Evolutionary conservation across 129 eudicot genomes (phyloP).

Genomic region (Flaveria robusta): DNA sequence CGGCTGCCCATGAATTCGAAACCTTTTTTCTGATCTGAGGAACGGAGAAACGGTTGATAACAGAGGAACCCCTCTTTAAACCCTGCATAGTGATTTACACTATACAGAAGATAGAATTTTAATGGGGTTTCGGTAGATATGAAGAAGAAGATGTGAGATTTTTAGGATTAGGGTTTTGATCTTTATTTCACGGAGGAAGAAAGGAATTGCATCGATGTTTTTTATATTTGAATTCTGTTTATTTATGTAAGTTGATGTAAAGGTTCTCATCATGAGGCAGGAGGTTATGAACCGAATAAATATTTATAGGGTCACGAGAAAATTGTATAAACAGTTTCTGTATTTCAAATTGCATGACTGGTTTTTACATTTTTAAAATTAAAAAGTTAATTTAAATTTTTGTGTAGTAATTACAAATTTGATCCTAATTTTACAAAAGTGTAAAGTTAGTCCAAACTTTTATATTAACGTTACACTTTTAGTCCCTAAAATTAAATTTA

Average conservation of each 20-base stretch:
- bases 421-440: too few relatives aligned
- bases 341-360: too few relatives aligned
- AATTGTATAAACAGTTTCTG: too few relatives aligned
- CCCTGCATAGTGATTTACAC: conserved; percentile 44
- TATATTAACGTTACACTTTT: too few relatives aligned
- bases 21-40: conserved; percentile 62
- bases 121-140: conserved; percentile 19
- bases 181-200: not conserved
- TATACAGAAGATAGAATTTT: not conserved
- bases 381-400: too few relatives aligned
- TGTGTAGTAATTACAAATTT: too few relatives aligned
- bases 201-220: not conserved
- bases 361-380: too few relatives aligned
- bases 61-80: conserved; percentile 53
- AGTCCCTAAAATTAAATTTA: too few relatives aligned
- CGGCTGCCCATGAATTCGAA: conserved; percentile 68
- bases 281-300: too few relatives aligned
- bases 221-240: not conserved
- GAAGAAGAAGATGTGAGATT: not conserved
- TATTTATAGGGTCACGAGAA: too few relatives aligned
- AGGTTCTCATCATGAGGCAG: too few relatives aligned
- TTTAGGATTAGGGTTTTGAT: conserved; percentile 1
- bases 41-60: conserved; percentile 30
- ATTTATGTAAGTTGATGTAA: not conserved
- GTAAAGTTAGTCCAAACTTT: too few relatives aligned